Evolutionary conservation across 768 basidiomycete genomes (phyloP), one percentile per base, ranked within the genome.

Genomic region (Boletus reticulatus): DNA sequence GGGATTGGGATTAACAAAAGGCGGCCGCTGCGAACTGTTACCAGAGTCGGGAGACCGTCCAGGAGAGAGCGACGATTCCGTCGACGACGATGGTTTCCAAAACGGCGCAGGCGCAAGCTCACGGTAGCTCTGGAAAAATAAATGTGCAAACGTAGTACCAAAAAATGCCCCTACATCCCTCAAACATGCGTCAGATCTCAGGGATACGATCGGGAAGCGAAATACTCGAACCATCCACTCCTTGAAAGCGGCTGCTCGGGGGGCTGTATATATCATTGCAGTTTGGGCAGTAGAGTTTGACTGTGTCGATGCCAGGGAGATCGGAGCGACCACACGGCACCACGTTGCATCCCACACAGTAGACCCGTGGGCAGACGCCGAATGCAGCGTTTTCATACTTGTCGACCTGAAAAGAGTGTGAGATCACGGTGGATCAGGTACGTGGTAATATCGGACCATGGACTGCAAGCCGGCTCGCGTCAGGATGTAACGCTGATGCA

Each of bases 121-220:
- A 24, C 92, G 90, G 75, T 96, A 98, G 59, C 91, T 94, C 69
- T 98, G 94, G 81, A 98, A 98, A 76, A 98, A 96, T 24, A 99
- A 80, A 66, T 98, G 94, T 2, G 95, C 80, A 72, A 99, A 99
- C n/a, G 96, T 98, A 0, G 96, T 98, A 20, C 97, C 97, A 76
- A 99, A 99, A 77, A 98, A 99, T 12, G 97, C 97, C 59, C 96
- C 95, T 98, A 59, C 36, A 57, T 61, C 59, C 59, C 54, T 64
- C 60, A 38, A 59, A 61, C 59, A 22, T 47, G 45, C 53, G 29
- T 63, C 55, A 52, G 59, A 44, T 59, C 36, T 51, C 54, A 47
- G 38, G 42, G 20, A 50, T 22, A 44, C 43, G 57, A 58, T 13
- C 48, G 55, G 53, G 36, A 56, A 46, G 17, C 42, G 47, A 50